Base-by-base conservation (phyloP, 352 stramenopile genomes). In the Globisporangium sylvaticum region DNA sequence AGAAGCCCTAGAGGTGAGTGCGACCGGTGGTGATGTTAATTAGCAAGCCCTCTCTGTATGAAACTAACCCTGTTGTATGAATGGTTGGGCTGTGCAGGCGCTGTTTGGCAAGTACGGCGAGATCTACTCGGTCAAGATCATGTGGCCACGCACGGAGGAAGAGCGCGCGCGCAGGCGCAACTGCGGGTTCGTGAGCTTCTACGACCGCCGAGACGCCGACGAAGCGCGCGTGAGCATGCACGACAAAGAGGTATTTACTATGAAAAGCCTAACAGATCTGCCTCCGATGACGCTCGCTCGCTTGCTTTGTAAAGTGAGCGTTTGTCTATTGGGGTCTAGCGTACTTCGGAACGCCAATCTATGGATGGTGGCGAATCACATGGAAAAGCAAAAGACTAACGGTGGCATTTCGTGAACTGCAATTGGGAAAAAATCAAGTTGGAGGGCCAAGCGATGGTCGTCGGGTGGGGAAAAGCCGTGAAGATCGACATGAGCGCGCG, bases 71-170 rank as follows among this genome's bases (percentile, higher is more conserved):
- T 6, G 15, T 46, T 20, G 39, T 14, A 14, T 46, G 44, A n/a
- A 39, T 9, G 1, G 14, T 24, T 31, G 27, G 18, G 14, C 8
- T 22, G 63, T 25, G 39, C 31, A 88, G 75, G 75, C 86, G 31
- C 70, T 92, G 39, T 98, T 98, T 82, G 72, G 81, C 53, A 77
- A 84, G 65, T 98, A 89, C 74, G 96, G 96, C 67, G 80, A 94
- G 46, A 83, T 98, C 31, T 94, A 97, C 79, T 98, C 90, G 42
- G 85, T 99, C 46, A 99, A 99, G 74, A 97, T 99, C 73, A 99
- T 99, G 97, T 99, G 96, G 96, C 96, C 97, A n/a, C 83, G 97
- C 29, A 98, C 89, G 0, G 85, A 97, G 44, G 95, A 98, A 72
- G 97, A 99, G 75, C 76, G 90, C 56, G 73, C 75, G 20, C 87